Percentiles rank a stretch among this genome's conserved stretches.
Conservation (phyloP, 192 early-diverging fungal genomes). For the Linnemannia hyalina region DNA sequence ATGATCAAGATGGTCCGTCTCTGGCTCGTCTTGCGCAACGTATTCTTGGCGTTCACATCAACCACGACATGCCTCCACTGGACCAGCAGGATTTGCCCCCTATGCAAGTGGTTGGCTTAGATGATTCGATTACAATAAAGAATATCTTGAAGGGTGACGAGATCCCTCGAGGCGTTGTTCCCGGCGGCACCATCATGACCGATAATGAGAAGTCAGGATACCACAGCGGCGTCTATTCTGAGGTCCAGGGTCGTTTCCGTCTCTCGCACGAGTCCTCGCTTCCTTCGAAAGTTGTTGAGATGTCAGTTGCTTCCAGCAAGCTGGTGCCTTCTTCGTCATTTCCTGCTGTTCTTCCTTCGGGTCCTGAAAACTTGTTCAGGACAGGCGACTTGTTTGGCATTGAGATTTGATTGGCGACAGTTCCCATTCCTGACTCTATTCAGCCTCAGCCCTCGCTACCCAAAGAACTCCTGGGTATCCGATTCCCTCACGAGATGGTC, state of each 20-base stretch:
- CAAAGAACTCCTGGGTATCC: slow-evolving; percentile 27
- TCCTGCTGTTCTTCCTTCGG: background rate
- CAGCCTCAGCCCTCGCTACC: background rate
- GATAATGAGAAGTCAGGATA: slow-evolving; percentile 45
- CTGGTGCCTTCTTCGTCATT: background rate
- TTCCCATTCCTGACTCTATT: background rate
- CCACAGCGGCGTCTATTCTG: slow-evolving; percentile 27
- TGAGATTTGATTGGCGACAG: slow-evolving; percentile 24
- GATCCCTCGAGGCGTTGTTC: slow-evolving; percentile 24
- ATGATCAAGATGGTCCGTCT: background rate
- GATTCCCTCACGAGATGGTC: slow-evolving; percentile 43
- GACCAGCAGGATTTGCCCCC: slow-evolving; percentile 39
- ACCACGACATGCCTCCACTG: slow-evolving; percentile 39
- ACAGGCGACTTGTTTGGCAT: slow-evolving; percentile 31
- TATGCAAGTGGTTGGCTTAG: slow-evolving; percentile 14
- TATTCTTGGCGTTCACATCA: slow-evolving; percentile 24
- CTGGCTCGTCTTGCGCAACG: slow-evolving; percentile 12
- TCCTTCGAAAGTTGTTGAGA: slow-evolving; percentile 22
- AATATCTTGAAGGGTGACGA: slow-evolving; percentile 35
- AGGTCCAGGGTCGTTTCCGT: slow-evolving; percentile 33
- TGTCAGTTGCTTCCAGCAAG: slow-evolving; percentile 22
- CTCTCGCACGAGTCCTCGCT: background rate
- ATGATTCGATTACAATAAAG: slow-evolving; percentile 25
- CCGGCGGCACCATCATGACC: background rate
- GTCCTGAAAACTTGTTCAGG: slow-evolving; percentile 29